phyloP scores from a whole-genome alignment of 805 yeast genomes.

The Yamadazyma nakazawae region DNA sequence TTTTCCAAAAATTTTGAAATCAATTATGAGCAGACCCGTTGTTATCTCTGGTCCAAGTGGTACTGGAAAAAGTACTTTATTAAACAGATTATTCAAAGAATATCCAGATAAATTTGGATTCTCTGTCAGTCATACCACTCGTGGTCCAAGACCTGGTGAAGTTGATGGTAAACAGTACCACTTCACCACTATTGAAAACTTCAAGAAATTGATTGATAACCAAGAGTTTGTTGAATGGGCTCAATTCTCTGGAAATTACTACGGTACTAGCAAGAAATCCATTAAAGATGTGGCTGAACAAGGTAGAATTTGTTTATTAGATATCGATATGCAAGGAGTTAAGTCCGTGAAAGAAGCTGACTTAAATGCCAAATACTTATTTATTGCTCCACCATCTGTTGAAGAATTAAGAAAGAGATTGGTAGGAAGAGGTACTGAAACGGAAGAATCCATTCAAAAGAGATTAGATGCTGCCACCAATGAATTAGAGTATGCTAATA shows the following conservation, averaged over 20 bases:
- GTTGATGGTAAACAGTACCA: slow-evolving; percentile 85
- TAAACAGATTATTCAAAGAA: slow-evolving; percentile 86
- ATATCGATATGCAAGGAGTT: slow-evolving; percentile 99
- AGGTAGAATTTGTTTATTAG: slow-evolving; percentile 83
- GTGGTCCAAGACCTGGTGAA: slow-evolving; percentile 91
- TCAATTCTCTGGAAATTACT: slow-evolving; percentile 94
- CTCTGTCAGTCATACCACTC: slow-evolving; percentile 90
- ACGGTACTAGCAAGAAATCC: slow-evolving; percentile 88
- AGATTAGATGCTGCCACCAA: slow-evolving; percentile 83
- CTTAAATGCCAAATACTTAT: slow-evolving; percentile 80
- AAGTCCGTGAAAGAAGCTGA: slow-evolving; percentile 80
- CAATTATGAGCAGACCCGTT: slow-evolving; percentile 61
- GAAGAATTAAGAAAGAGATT: slow-evolving; percentile 75
- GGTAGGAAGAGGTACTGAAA: slow-evolving; percentile 91
- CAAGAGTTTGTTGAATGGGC: slow-evolving; percentile 95
- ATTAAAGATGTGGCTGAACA: slow-evolving; percentile 66
- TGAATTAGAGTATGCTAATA: slow-evolving; percentile 83
- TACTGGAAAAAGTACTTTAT: slow-evolving; percentile 90
- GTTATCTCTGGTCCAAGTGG: slow-evolving; percentile 98
- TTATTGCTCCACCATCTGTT: slow-evolving; percentile 89
- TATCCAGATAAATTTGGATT: slow-evolving; percentile 90
- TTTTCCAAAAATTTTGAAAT: not conserved
- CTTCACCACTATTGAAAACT: slow-evolving; percentile 75
- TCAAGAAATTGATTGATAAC: slow-evolving; percentile 70
- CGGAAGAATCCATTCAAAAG: slow-evolving; percentile 76